Evolutionary conservation across 768 basidiomycete genomes (phyloP).

Genomic region (Artomyces pyxidatus): DNA sequence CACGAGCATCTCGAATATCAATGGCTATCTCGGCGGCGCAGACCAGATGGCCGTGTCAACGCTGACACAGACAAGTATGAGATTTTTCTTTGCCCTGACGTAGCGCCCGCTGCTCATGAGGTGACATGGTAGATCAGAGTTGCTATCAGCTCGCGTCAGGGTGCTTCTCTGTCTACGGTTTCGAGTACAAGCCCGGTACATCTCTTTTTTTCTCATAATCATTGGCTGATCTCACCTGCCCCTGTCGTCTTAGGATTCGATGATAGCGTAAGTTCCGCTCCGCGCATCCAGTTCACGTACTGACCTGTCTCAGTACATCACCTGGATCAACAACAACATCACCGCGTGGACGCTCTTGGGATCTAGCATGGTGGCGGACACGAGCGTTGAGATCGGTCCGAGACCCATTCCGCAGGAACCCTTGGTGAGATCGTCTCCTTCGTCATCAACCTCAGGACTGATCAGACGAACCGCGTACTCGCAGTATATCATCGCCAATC

Average conservation of each 20-base stretch:
- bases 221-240: neutral
- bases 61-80: constrained; percentile 42
- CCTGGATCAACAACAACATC: constrained; percentile 33
- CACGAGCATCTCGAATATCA: constrained; percentile 21
- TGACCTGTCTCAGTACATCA: constrained; percentile 27
- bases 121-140: neutral
- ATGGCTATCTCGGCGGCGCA: constrained; percentile 65
- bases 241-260: too few relatives aligned
- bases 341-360: constrained; percentile 32
- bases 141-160: constrained; percentile 27
- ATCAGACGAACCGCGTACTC: neutral
- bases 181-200: constrained; percentile 28
- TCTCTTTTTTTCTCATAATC: neutral
- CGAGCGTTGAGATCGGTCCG: constrained; percentile 22
- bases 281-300: too few relatives aligned
- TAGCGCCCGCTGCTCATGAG: neutral
- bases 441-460: neutral
- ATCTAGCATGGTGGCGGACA: constrained; percentile 27
- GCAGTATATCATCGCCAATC: constrained; percentile 46
- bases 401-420: constrained; percentile 36
- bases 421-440: constrained; percentile 21
- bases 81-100: neutral
- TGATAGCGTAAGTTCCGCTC: neutral
- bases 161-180: constrained; percentile 33
- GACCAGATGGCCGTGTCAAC: constrained; percentile 82